Conservation (phyloP, 1,284 basidiomycete species). For the Ceratobasidium sp. region DNA sequence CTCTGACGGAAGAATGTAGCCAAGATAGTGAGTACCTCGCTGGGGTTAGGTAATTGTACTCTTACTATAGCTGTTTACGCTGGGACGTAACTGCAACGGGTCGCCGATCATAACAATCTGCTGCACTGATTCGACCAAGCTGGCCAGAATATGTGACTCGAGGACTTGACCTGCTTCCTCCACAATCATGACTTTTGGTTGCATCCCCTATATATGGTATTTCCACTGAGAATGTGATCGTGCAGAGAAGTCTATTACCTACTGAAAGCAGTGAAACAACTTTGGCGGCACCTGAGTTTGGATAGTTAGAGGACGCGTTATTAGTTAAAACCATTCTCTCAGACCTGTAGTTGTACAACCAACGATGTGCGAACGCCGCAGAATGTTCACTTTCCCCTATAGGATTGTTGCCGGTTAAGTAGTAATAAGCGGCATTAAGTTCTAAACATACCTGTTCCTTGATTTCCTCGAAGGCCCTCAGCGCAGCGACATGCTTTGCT, state of each 20-base stretch:
- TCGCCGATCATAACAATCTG: conserved; percentile 75
- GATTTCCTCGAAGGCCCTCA: conserved; percentile 47
- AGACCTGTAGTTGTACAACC: conserved; percentile 45
- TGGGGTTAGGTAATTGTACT: conserved; percentile 20
- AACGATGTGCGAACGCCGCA: conserved; percentile 41
- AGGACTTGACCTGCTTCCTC: conserved; percentile 81
- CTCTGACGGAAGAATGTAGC: conserved; percentile 47
- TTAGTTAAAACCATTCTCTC: neutral
- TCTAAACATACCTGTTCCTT: conserved; percentile 50
- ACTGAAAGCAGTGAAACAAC: conserved; percentile 42
- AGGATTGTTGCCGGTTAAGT: neutral
- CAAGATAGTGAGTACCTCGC: neutral
- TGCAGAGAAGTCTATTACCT: conserved; percentile 10
- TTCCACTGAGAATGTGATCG: neutral
- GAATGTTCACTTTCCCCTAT: conserved; percentile 37
- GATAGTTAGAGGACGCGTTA: neutral
- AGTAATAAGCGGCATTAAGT: neutral
- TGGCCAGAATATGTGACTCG: conserved; percentile 69
- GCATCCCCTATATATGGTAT: conserved; percentile 54
- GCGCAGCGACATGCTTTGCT: conserved; percentile 46
- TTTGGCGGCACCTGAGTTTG: conserved; percentile 43
- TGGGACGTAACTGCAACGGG: conserved; percentile 72
- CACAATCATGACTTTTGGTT: conserved; percentile 63
- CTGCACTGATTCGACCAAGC: conserved; percentile 37
- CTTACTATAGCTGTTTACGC: conserved; percentile 67